phyloP scores from a whole-genome alignment of 2,329 filamentous ascomycete species.

The Neofusicoccum sp. region DNA sequence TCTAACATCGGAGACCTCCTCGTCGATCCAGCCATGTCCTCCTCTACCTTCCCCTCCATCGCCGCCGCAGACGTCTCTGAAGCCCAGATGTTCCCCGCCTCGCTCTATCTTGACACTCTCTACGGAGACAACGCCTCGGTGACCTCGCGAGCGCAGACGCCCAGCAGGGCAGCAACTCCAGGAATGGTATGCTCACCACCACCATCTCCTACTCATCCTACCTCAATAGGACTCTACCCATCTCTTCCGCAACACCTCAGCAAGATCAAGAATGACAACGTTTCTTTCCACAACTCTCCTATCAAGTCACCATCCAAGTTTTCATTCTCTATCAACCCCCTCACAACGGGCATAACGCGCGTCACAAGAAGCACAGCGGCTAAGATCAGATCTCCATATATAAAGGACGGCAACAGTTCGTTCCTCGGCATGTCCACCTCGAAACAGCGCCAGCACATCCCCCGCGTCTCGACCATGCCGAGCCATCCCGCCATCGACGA shows the following conservation, averaged over 20 bases:
- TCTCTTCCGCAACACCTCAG: conserved; percentile 5
- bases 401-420: conserved; percentile 54
- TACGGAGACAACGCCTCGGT: conserved; percentile 63
- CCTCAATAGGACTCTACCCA: neutral
- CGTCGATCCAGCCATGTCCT: conserved; percentile 56
- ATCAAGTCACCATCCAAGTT: conserved; percentile 2
- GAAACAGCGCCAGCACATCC: conserved; percentile 58
- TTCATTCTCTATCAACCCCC: conserved; percentile 32
- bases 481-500: conserved; percentile 68
- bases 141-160: conserved; percentile 25
- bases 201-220: conserved; percentile 1
- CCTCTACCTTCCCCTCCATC: conserved; percentile 69
- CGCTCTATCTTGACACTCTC: conserved; percentile 73
- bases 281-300: neutral
- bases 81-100: conserved; percentile 70
- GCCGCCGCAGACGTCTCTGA: conserved; percentile 77
- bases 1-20: conserved; percentile 73
- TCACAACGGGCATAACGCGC: conserved; percentile 25
- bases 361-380: conserved; percentile 28
- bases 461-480: conserved; percentile 69
- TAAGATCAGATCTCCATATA: conserved; percentile 29
- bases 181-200: conserved; percentile 13
- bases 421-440: conserved; percentile 50
- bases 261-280: neutral
- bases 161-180: too few relatives aligned